Base-by-base conservation (phyloP, 306 rosid genomes). In the Mucuna pruriens region DNA sequence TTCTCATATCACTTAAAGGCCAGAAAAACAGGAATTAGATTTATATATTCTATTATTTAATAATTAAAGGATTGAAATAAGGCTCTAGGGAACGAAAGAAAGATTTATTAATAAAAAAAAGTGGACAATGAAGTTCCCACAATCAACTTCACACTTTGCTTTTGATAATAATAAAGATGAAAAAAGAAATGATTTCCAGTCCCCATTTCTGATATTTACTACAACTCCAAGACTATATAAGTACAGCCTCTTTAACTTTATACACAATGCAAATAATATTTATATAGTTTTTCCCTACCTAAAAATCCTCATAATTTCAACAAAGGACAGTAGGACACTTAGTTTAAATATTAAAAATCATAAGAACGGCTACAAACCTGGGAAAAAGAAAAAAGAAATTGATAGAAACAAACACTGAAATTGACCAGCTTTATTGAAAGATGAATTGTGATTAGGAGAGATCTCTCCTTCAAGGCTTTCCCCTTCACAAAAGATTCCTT, bases 141-240 rank as follows among this genome's bases (percentile, higher is more conserved):
- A 69, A 26, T 70, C 52, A 46, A 44, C 40, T 68, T 70, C 72
- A 63, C 4, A 54, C 64, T 19, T 78, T 71, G 65, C 82, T 70
- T 71, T 52, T 7, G 48, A 78, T 66, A 57, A 54, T n/a, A 52
- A 76, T 33, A 64, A 45, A 51, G 38, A 40, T 67, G 78, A 85
- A 61, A 76, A 60, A 16, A 16, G 15, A 19, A 57, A 71, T 42
- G 7, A 58, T 38, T 42, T 7, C 7, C 39, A 42, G 39, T 22
- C 31, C 17, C 73, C 20, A 38, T 38, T 66, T 66, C 26, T 48
- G 36, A 9, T 36, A 65, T 36, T 63, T 36, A 63, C 25, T 34
- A 34, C 40, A 62, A 34, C 45, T 65, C 44, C 4, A 29, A 33
- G 71, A 65, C 49, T 3, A n/a, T 17, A 29, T 29, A 63, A 16